Conservation (phyloP, 176 grass and related monocot species). For the Coix lacrymajobi region DNA sequence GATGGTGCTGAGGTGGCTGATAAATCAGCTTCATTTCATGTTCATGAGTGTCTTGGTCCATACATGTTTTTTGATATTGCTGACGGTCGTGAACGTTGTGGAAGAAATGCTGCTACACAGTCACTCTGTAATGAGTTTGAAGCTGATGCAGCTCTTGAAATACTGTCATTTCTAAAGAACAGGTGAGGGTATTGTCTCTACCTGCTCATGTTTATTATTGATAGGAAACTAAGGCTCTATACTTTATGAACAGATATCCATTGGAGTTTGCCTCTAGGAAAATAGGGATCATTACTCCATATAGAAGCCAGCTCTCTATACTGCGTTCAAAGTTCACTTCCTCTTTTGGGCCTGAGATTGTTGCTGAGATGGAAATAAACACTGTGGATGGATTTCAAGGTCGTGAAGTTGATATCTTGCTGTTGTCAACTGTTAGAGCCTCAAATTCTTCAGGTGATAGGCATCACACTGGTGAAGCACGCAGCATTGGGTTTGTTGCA, state of each 20-base stretch:
- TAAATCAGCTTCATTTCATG: constrained; percentile 75
- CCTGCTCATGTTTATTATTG: background rate
- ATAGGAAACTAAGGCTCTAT: constrained; percentile 19
- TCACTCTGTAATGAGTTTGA: constrained; percentile 87
- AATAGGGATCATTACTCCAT: constrained; percentile 93
- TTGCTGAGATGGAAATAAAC: constrained; percentile 90
- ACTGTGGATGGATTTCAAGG: constrained; percentile 99
- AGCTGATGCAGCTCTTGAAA: constrained; percentile 67
- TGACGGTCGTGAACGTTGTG: constrained; percentile 66
- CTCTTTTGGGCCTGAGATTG: constrained; percentile 72
- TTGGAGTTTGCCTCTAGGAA: constrained; percentile 60
- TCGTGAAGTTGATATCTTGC: constrained; percentile 92
- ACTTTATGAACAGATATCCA: constrained; percentile 62
- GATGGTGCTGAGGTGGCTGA: constrained; percentile 60
- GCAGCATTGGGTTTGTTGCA: constrained; percentile 92
- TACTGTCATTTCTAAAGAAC: constrained; percentile 70
- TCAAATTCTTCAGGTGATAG: constrained; percentile 42
- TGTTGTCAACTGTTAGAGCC: constrained; percentile 94
- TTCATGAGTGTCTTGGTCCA: constrained; percentile 63
- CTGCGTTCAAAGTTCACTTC: constrained; percentile 66
- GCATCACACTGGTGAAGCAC: constrained; percentile 35
- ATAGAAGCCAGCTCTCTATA: constrained; percentile 86
- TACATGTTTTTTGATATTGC: constrained; percentile 97
- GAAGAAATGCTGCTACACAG: constrained; percentile 66
- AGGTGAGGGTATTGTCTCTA: constrained; percentile 42